phyloP scores from a whole-genome alignment of 140 eudicot species.

The Ambrosia hybrid region DNA sequence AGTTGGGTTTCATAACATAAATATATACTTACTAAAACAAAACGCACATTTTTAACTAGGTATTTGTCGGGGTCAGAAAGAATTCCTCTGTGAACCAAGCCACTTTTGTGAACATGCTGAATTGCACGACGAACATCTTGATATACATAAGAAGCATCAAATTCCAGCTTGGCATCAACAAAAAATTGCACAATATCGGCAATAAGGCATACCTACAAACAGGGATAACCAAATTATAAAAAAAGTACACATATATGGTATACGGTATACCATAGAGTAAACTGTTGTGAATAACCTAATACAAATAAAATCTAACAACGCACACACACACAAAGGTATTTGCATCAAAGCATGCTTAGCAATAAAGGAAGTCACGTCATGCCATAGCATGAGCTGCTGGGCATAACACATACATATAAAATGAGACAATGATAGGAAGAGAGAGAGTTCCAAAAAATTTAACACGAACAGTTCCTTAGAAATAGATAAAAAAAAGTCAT shows the following conservation, averaged over 20 bases:
- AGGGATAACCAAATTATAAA: conserved; percentile 14
- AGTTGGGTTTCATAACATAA: neutral
- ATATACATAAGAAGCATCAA: conserved; percentile 85
- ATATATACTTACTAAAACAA: conserved; percentile 8
- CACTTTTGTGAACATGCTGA: conserved; percentile 92
- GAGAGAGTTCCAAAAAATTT: neutral
- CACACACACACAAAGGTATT: neutral
- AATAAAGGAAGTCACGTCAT: neutral
- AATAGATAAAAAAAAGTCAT: neutral
- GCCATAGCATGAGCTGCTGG: neutral
- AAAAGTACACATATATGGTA: neutral
- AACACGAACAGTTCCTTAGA: neutral
- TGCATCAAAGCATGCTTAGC: neutral
- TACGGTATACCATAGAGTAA: too few relatives aligned
- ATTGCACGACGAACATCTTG: conserved; percentile 90
- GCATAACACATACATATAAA: conserved; percentile 8
- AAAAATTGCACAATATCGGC: conserved; percentile 94
- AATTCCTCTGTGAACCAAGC: conserved; percentile 84
- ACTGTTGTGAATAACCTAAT: too few relatives aligned
- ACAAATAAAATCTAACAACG: neutral
- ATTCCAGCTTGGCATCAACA: conserved; percentile 93
- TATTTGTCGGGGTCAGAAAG: conserved; percentile 82
- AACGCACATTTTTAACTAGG: conserved; percentile 87
- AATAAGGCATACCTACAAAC: conserved; percentile 86
- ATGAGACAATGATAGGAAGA: conserved; percentile 8